Percentiles rank a stretch among this genome's conserved stretches.
These are phyloP conservation scores for Trichoderma koningiopsis DNA, from an alignment of 2,329 filamentous ascomycete genomes.

Conservation along the genomic window DNA sequence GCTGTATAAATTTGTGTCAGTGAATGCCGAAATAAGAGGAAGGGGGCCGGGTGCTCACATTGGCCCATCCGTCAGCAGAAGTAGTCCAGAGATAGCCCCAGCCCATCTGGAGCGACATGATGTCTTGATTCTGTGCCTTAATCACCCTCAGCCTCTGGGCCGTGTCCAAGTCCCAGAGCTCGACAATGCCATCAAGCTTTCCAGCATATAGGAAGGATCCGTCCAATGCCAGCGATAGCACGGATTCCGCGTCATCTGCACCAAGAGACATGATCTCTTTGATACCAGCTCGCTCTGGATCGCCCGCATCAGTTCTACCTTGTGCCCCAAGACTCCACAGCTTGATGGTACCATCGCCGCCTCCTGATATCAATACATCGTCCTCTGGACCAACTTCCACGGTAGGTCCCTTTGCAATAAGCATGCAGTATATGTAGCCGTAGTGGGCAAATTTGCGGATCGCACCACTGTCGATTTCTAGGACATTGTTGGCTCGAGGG, in stretches of 20 bases:
- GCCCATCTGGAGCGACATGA: slow-evolving; percentile 83
- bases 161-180: slow-evolving; percentile 96
- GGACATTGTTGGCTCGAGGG: slow-evolving; percentile 55
- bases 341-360: slow-evolving; percentile 92
- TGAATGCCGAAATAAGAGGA: accelerated
- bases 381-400: slow-evolving; percentile 69
- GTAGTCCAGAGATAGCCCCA: slow-evolving; percentile 86
- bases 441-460: slow-evolving; percentile 90
- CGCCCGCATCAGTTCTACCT: slow-evolving; percentile 37
- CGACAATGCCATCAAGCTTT: slow-evolving; percentile 81
- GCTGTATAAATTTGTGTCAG: slow-evolving; percentile 47
- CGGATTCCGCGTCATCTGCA: slow-evolving; percentile 62
- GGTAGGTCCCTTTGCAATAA: slow-evolving; percentile 71
- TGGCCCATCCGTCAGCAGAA: slow-evolving; percentile 83
- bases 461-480: slow-evolving; percentile 81
- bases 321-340: slow-evolving; percentile 70
- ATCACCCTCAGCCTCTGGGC: slow-evolving; percentile 86
- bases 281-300: slow-evolving; percentile 60
- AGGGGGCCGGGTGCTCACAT: slow-evolving; percentile 56
- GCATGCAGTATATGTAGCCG: slow-evolving; percentile 96
- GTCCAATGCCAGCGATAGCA: slow-evolving; percentile 80
- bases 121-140: slow-evolving; percentile 76
- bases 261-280: slow-evolving; percentile 69
- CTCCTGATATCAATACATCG: slow-evolving; percentile 86
- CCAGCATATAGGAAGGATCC: slow-evolving; percentile 92